Base-by-base conservation (phyloP, 2,329 filamentous ascomycete species). In the Teratosphaeriaceae sp. region DNA sequence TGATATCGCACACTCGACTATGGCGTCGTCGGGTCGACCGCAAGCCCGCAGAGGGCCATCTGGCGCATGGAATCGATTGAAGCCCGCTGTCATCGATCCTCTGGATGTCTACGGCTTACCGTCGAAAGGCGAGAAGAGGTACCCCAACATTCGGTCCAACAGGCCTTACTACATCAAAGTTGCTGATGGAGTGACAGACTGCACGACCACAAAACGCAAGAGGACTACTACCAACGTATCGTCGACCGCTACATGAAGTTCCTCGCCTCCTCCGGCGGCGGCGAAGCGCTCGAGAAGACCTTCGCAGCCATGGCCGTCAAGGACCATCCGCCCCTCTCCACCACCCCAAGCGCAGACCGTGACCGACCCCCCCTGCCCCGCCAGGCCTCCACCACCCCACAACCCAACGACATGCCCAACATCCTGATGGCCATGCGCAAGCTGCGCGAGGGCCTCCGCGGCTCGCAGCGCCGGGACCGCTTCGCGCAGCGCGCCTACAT, bases 401-500 rank as follows among this genome's bases (percentile, higher is more conserved):
- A 75, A 44, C 74, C 76, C 11, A 76, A 79, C 52, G 80, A 85
- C 51, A 75, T 96, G 22, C 76, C 82, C 2, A 79, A 78, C 16
- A 80, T 97, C 40, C 74, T 96, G 42, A 78, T 85, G 56, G 86
- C 90, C 2, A 82, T 97, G 60, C 82, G 92, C 49, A 97, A 96
- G 64, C 78, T 98, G 23, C 81, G 92, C 44, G 92, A 98, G 69
- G 89, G 84, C 19, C 82, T 97, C 37, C 79, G 94, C 2, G 86
- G 86, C 11, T 82, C 85, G 7, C 79, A 80, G 41, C 80, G 89
- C 16, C 71, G 74, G 26, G 85, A 95, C 59, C 72, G 78, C 40
- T 98, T 98, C 65, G 82, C 90, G 1, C 80, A 85, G n/a, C 82
- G 88, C 54, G 86, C 82, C 13, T 95, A 97, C 66, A 80, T 94